Base-by-base conservation (phyloP, 257 asterid species). In the Prunella vulgaris region DNA sequence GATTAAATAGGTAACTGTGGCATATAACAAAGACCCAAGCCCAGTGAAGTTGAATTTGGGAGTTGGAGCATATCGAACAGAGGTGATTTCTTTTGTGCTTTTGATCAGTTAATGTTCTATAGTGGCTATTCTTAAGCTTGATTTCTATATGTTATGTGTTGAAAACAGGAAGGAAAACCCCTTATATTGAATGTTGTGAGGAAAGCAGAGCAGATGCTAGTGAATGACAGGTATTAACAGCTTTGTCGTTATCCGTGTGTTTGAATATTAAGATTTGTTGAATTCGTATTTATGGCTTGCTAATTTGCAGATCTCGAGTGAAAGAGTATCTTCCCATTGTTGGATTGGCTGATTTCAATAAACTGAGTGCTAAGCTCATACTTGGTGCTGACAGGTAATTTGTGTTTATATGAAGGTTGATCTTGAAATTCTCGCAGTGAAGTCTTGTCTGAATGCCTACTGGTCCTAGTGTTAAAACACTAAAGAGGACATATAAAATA, bases 21-120 rank as follows among this genome's bases (percentile, higher is more conserved):
- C 96, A 8, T 90, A 85, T 71, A 90, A 90, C 71, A 93, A 90
- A 60, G 98, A 93, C 40, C 86, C 92, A 0, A 88, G 96, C 86
- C 95, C 95, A 0, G 79, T 81, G 79, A 93, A 90, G 85, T 71
- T 93, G 88, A 93, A 93, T 74, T 79, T 93, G 82, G 98, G 98
- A 32, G 98, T 93, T 64, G 98, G 98, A 33, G 98, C 98, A n/a
- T 93, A 93, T 73, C 86, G 98, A 69, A 93, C 98, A 13, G 98
- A 90, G 98, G 98, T 90, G 59, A 78, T 63, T 61, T 63, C 35
- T 58, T 62, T 59, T 30, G 14, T 33, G 62, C 74, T 73, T 70
- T 63, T 37, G 40, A 38, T 68, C 54, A 14, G 22, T 61, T 74
- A 25, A 12, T 53, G 28, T 30, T 56, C 33, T 38, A 44, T 58